Evolutionary conservation across 371 early-diverging fungal species (phyloP), one percentile per base, ranked within the genome.

Genomic region (Zopfochytrium polystomum): DNA sequence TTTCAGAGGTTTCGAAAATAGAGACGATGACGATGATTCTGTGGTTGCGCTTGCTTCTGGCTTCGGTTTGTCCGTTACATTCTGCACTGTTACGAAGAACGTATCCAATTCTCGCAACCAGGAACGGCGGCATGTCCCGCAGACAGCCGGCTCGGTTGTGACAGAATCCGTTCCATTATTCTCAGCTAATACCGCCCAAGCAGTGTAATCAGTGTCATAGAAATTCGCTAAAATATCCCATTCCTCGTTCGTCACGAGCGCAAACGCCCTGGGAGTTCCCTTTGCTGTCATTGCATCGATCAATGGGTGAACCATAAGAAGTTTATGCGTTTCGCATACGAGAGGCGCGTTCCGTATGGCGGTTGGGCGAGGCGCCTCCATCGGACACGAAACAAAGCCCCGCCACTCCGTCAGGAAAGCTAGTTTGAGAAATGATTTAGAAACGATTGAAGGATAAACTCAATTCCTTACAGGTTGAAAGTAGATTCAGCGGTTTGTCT

Each of bases 161-260:
- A n/a, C n/a, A n/a, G n/a, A n/a, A n/a, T n/a, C n/a, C n/a, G n/a
- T n/a, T n/a, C n/a, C n/a, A n/a, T n/a, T n/a, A n/a, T n/a, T n/a
- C n/a, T n/a, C n/a, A n/a, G n/a, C n/a, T n/a, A n/a, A n/a, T n/a
- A n/a, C n/a, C n/a, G n/a, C n/a, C n/a, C n/a, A n/a, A n/a, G n/a
- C n/a, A n/a, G n/a, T n/a, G n/a, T n/a, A n/a, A n/a, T 1, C 46
- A 55, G 20, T 1, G 9, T 2, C 1, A 15, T 42, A 55, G 49
- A 47, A 58, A 25, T 58, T 50, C 18, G 22, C 22, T 25, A 58
- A 32, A 9, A 33, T 7, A 49, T n/a, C n/a, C 58, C 58, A 58
- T 11, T 58, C 58, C n/a, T n/a, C 13, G 15, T 47, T 38, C 13
- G 5, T 5, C 48, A 58, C 11, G 13, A 33, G 13, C 3, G 26